Evolutionary conservation across 1,284 basidiomycete species (phyloP).

Genomic region (Omphalotus olearius): DNA sequence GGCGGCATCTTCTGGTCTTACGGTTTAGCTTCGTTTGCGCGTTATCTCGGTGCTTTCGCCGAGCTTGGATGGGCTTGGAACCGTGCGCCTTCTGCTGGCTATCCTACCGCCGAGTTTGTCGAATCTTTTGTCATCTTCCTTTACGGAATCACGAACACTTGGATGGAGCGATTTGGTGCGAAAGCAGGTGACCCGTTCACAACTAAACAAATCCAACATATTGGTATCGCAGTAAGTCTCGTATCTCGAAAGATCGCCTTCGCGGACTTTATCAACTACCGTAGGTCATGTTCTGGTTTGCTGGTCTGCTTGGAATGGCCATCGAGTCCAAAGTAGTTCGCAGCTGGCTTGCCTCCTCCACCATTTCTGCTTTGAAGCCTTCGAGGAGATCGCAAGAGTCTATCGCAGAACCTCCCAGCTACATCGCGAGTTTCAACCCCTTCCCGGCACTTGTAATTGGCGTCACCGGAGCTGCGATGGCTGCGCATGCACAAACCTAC

Average conservation of each 20-base stretch:
- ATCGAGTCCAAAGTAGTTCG: slow-evolving; percentile 79
- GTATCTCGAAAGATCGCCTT: slow-evolving; percentile 1
- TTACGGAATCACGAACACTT: slow-evolving; percentile 90
- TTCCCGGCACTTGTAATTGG: slow-evolving; percentile 93
- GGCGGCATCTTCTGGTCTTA: slow-evolving; percentile 91
- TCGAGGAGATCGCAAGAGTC: slow-evolving; percentile 34
- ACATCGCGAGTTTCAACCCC: slow-evolving; percentile 85
- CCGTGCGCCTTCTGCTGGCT: slow-evolving; percentile 43
- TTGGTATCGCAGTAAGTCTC: slow-evolving; percentile 79
- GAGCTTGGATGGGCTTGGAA: slow-evolving; percentile 98
- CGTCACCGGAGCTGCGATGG: slow-evolving; percentile 92
- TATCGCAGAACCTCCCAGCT: slow-evolving; percentile 65
- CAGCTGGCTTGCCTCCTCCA: slow-evolving; percentile 61
- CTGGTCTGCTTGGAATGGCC: slow-evolving; percentile 85
- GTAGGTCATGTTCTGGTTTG: slow-evolving; percentile 91
- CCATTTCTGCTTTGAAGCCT: slow-evolving; percentile 40
- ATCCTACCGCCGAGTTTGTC: slow-evolving; percentile 80
- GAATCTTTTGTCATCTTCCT: slow-evolving; percentile 86
- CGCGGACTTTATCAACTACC: not conserved
- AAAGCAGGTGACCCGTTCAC: slow-evolving; percentile 81
- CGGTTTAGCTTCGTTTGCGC: slow-evolving; percentile 84
- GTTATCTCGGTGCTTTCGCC: slow-evolving; percentile 88
- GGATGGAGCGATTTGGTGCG: slow-evolving; percentile 95
- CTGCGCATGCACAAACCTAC: slow-evolving; percentile 91
- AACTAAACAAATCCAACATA: slow-evolving; percentile 93